These are phyloP conservation scores for Platanus orientalis DNA, from an alignment of 164 flowering plant genomes.

Conservation along the genomic window DNA sequence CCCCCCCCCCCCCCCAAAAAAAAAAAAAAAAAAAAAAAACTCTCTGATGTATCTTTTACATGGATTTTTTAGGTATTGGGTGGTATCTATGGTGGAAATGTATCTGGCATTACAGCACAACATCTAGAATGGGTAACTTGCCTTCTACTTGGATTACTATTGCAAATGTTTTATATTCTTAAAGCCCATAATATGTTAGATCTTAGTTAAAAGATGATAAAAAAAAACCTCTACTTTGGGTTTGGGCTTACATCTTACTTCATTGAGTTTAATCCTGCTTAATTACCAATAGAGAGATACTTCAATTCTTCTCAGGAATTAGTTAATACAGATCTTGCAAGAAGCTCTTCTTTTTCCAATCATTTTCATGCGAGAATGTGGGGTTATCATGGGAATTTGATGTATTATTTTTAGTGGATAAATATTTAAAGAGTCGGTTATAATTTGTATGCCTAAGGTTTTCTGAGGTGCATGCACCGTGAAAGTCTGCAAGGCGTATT, in stretches of 20 bases:
- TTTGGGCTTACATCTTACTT: neutral
- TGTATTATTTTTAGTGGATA: neutral
- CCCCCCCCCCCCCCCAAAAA: too few relatives aligned
- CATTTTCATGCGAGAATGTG: neutral
- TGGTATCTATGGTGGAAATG: constrained; percentile 77
- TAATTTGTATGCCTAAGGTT: neutral
- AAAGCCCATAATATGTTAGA: neutral
- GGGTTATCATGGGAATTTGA: neutral
- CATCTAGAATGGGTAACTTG: constrained; percentile 91
- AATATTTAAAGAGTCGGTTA: neutral
- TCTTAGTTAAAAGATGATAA: neutral
- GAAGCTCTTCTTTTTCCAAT: neutral
- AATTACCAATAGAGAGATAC: neutral
- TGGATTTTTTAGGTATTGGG: constrained; percentile 65
- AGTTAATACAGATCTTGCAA: neutral
- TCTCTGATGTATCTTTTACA: too few relatives aligned
- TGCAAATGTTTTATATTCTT: neutral
- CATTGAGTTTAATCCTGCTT: neutral
- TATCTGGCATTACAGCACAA: constrained; percentile 85
- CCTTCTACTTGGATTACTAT: neutral
- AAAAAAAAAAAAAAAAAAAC: too few relatives aligned
- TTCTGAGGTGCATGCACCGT: neutral
- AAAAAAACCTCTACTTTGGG: neutral
- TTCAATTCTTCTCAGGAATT: neutral
- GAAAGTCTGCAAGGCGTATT: neutral